Evolutionary conservation across 495 filamentous ascomycete species (phyloP).

Genomic region (Aspergillus biplanus): DNA sequence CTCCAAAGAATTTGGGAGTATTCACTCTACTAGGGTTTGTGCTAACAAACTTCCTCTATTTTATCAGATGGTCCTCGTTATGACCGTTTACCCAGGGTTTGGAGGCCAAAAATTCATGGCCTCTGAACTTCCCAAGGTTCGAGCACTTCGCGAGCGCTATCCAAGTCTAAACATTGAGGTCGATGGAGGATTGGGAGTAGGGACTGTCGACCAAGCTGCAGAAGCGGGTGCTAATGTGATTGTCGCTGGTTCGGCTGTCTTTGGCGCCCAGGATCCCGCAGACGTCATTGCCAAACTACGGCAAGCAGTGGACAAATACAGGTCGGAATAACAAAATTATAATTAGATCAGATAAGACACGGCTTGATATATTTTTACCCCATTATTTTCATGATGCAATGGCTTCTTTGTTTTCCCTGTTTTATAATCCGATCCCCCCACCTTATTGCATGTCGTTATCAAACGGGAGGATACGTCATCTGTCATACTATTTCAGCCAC

Average conservation of each 20-base stretch:
- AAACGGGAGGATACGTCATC: no score
- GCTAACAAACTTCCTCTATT: slow-evolving; percentile 7
- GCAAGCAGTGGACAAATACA: slow-evolving; percentile 70
- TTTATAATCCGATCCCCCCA: background rate
- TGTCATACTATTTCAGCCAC: background rate
- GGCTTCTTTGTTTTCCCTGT: background rate
- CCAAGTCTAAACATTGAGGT: slow-evolving; percentile 96
- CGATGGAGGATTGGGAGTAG: slow-evolving; percentile 85
- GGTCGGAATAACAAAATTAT: slow-evolving; percentile 29
- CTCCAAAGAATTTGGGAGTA: no score
- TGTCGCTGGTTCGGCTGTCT: slow-evolving; percentile 95
- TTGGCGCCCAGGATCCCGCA: slow-evolving; percentile 84
- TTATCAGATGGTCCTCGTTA: slow-evolving; percentile 91
- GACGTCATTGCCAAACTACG: slow-evolving; percentile 82
- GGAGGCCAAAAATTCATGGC: slow-evolving; percentile 99
- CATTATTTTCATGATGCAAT: slow-evolving; percentile 9
- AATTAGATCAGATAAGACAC: slow-evolving; percentile 3
- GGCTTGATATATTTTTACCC: slow-evolving; percentile 3
- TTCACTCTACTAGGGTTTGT: background rate
- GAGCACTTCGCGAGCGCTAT: slow-evolving; percentile 78
- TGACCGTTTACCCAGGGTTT: slow-evolving; percentile 98
- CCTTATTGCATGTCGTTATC: no score
- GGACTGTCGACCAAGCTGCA: slow-evolving; percentile 91
- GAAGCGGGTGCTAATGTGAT: slow-evolving; percentile 98
- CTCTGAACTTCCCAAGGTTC: slow-evolving; percentile 89